Percentiles rank a stretch among this genome's conserved stretches.
These are phyloP conservation scores for Cucumis sativus DNA, from an alignment of 306 rosid genomes.

Conservation along the genomic window DNA sequence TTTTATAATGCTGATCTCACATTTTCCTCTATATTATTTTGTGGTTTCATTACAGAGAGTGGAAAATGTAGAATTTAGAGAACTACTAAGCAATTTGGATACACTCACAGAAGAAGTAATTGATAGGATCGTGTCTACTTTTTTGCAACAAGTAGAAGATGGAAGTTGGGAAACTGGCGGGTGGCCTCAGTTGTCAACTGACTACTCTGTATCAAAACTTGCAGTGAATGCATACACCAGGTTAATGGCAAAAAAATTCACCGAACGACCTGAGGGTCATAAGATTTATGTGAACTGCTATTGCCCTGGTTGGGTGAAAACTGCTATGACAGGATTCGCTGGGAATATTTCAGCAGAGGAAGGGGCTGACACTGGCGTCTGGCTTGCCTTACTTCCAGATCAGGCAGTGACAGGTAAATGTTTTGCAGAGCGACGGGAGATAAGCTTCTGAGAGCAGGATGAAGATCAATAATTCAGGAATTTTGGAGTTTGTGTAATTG, in stretches of 20 bases:
- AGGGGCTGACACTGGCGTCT: constrained; percentile 87
- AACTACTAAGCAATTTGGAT: constrained; percentile 38
- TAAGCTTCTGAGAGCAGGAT: constrained; percentile 33
- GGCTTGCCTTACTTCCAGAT: constrained; percentile 89
- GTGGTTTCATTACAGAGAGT: constrained; percentile 36
- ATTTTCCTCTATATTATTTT: background rate
- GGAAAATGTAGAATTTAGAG: constrained; percentile 43
- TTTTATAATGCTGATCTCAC: background rate
- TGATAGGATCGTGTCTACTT: constrained; percentile 31
- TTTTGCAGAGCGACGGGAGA: constrained; percentile 78
- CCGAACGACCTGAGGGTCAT: constrained; percentile 46
- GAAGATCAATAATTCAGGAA: background rate
- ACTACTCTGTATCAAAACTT: constrained; percentile 70
- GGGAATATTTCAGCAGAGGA: constrained; percentile 67
- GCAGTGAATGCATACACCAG: constrained; percentile 75
- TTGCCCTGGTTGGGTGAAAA: constrained; percentile 94
- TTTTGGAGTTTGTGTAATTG: background rate
- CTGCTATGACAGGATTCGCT: constrained; percentile 79
- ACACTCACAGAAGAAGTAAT: constrained; percentile 46
- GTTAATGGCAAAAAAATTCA: constrained; percentile 43
- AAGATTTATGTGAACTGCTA: constrained; percentile 65
- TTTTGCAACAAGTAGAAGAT: constrained; percentile 66
- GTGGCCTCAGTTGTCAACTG: constrained; percentile 71
- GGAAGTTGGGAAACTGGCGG: constrained; percentile 72
- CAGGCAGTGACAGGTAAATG: constrained; percentile 57